A percentile compares a stretch with the other conserved stretches of the same genome.
Evolutionary conservation across 2,329 filamentous ascomycete species (phyloP).

Genomic region (Colletotrichum euphorbiae): DNA sequence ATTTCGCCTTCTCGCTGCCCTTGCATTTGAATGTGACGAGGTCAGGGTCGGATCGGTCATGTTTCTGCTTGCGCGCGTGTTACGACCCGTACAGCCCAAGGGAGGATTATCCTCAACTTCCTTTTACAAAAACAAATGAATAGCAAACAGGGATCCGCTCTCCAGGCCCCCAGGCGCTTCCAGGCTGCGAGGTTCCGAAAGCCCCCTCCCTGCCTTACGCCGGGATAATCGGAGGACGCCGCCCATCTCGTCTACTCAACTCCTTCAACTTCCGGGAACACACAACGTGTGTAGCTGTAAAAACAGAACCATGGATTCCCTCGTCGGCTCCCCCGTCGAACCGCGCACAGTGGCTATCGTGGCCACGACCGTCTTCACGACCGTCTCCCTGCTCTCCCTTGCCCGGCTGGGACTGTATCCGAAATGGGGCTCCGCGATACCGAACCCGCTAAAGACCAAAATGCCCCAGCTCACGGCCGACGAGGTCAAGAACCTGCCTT

Average conservation of each 20-base stretch:
- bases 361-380: constrained; percentile 56
- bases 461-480: constrained; percentile 50
- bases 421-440: constrained; percentile 52
- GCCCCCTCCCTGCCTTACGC: neutral
- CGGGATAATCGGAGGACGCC: neutral
- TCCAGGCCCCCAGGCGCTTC: neutral
- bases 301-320: constrained; percentile 45
- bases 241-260: neutral
- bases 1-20: neutral
- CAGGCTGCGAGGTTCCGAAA: neutral
- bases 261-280: neutral
- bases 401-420: constrained; percentile 55
- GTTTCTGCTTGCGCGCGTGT: neutral
- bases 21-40: neutral
- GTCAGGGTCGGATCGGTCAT: neutral
- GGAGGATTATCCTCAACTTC: neutral
- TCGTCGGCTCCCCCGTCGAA: constrained; percentile 43
- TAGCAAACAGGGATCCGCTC: neutral
- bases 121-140: neutral
- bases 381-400: constrained; percentile 53
- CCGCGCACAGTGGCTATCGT: constrained; percentile 48
- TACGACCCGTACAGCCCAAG: neutral
- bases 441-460: constrained; percentile 58
- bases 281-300: neutral
- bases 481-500: constrained; percentile 57